These are phyloP conservation scores for Neospora caninum DNA, from an alignment of 169 alveolate species.

Conservation along the genomic window DNA sequence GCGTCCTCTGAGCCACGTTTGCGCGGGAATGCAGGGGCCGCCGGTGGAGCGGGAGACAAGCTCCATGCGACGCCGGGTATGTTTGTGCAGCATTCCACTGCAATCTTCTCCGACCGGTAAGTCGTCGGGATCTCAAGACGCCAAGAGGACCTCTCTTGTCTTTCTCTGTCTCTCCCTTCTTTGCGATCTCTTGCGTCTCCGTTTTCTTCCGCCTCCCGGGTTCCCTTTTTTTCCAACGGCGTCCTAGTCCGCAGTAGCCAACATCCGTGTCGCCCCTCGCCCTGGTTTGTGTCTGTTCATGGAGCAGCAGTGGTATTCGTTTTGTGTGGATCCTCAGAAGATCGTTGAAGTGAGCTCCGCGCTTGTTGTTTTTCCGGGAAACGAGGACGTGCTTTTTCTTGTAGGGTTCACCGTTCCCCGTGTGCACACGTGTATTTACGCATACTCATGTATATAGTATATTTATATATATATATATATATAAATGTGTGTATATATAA, in stretches of 20 bases:
- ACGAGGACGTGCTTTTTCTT: no score
- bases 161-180: neutral
- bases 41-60: conserved; percentile 66
- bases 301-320: no score
- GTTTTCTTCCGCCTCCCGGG: neutral
- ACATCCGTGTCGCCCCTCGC: no score
- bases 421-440: neutral
- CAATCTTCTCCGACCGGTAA: conserved; percentile 73
- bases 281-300: no score
- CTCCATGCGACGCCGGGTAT: conserved; percentile 89
- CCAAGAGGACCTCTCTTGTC: neutral
- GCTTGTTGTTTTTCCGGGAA: no score
- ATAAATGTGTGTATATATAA: no score
- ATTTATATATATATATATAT: no score
- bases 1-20: neutral
- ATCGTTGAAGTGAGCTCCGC: no score
- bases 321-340: no score
- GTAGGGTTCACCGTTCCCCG: no score
- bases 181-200: neutral
- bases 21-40: conserved; percentile 10
- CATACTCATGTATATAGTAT: no score
- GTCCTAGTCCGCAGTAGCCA: neutral
- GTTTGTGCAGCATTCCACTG: conserved; percentile 88
- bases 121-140: neutral
- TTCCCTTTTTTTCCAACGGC: neutral